Evolutionary conservation across 345 rosid species (phyloP).

Genomic region (Lenwebbia sp.): DNA sequence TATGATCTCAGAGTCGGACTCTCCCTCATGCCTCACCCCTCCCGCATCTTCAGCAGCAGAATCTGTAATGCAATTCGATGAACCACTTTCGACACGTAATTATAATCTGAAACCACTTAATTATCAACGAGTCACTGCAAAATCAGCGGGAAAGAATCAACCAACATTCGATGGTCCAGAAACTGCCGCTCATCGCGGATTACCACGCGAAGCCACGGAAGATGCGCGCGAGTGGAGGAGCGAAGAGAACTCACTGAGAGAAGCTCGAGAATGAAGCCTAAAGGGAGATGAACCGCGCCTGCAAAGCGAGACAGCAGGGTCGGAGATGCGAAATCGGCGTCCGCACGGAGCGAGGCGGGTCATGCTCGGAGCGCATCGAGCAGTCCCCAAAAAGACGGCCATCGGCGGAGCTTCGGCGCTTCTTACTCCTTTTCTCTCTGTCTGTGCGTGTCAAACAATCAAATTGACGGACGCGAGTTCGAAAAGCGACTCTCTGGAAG

Average conservation of each 20-base stretch:
- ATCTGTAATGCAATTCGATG: conserved; percentile 19
- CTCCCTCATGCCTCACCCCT: neutral
- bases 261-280: neutral
- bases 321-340: neutral
- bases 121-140: neutral
- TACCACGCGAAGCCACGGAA: neutral
- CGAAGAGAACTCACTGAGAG: neutral
- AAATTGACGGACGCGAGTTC: too few relatives aligned
- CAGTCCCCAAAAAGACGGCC: neutral
- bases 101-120: neutral
- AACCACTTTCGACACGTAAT: neutral
- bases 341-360: neutral
- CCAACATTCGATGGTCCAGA: neutral
- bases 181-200: too few relatives aligned
- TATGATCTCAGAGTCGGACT: conserved; percentile 46
- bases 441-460: too few relatives aligned
- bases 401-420: neutral
- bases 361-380: neutral
- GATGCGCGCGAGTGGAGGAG: neutral
- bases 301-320: neutral
- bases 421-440: too few relatives aligned
- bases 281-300: neutral
- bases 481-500: too few relatives aligned
- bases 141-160: neutral
- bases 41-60: neutral